A percentile compares a stretch with the other conserved stretches of the same genome.
Evolutionary conservation across 805 yeast species (phyloP).

Genomic region (Saccharomycopsis fodiens): DNA sequence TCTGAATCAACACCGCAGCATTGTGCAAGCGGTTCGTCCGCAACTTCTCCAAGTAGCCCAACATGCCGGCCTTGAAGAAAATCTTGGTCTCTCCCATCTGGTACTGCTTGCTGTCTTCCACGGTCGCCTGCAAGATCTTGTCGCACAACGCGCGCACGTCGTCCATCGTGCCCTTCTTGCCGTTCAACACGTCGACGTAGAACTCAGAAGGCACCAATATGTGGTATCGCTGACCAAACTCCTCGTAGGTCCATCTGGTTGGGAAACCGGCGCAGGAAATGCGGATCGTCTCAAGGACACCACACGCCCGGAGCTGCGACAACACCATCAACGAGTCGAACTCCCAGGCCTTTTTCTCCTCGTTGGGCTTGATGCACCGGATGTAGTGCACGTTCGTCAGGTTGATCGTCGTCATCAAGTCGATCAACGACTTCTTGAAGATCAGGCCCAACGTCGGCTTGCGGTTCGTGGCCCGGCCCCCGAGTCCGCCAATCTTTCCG

Average conservation of each 20-base stretch:
- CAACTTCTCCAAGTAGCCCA: constrained; percentile 81
- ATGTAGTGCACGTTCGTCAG: constrained; percentile 95
- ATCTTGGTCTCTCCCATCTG: constrained; percentile 92
- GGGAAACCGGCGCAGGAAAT: constrained; percentile 99
- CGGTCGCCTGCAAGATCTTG: constrained; percentile 55
- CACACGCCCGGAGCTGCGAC: constrained; percentile 94
- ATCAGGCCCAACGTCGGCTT: constrained; percentile 94
- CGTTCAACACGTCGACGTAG: constrained; percentile 55
- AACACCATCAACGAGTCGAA: constrained; percentile 93
- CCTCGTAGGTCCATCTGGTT: constrained; percentile 89
- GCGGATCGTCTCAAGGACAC: constrained; percentile 93
- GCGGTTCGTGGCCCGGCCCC: constrained; percentile 43
- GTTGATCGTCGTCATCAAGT: constrained; percentile 85
- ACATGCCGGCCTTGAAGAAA: constrained; percentile 94
- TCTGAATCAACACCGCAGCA: constrained; percentile 82
- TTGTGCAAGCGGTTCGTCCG: constrained; percentile 70
- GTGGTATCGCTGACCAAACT: constrained; percentile 84
- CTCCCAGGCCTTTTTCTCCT: constrained; percentile 89
- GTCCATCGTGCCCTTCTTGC: constrained; percentile 40
- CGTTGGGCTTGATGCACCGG: constrained; percentile 96
- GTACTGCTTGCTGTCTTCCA: constrained; percentile 60
- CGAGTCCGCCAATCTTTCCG: constrained; percentile 22
- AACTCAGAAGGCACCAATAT: constrained; percentile 66
- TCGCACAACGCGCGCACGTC: constrained; percentile 60
- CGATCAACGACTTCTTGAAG: constrained; percentile 86